phyloP scores from a whole-genome alignment of 495 filamentous ascomycete species.

The Astrothelium macrocarpum region DNA sequence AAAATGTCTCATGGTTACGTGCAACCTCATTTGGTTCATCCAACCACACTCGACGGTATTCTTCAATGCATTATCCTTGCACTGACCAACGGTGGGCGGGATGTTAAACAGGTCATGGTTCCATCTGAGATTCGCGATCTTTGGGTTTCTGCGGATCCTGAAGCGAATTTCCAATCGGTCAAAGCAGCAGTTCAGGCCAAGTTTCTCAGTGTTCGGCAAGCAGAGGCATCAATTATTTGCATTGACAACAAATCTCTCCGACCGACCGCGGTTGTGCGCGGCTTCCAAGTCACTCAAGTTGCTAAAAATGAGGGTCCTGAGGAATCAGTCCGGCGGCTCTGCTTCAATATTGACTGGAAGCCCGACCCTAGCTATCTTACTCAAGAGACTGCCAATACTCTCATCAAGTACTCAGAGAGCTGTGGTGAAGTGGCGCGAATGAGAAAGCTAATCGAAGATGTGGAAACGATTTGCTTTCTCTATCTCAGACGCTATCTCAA shows the following conservation, averaged over 20 bases:
- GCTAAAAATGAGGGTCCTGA: slow-evolving; percentile 1
- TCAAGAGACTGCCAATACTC: background rate
- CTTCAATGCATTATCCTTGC: slow-evolving; percentile 7
- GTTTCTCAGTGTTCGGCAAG: background rate
- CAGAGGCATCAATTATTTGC: background rate
- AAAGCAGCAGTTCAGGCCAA: background rate
- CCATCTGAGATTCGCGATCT: slow-evolving; percentile 2
- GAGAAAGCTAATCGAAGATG: background rate
- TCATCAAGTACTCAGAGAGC: background rate
- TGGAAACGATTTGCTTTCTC: background rate
- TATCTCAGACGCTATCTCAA: slow-evolving; percentile 2
- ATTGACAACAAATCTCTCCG: background rate
- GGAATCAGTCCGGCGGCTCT: background rate
- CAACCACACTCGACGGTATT: slow-evolving; percentile 36
- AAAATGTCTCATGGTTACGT: slow-evolving; percentile 38
- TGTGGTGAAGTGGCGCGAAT: background rate
- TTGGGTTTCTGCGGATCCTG: slow-evolving; percentile 1
- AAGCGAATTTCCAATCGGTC: background rate
- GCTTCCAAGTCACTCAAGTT: slow-evolving; percentile 3
- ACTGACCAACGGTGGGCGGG: background rate
- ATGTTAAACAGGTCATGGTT: slow-evolving; percentile 1
- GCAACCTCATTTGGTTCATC: slow-evolving; percentile 40
- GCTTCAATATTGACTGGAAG: background rate
- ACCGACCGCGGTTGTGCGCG: background rate
- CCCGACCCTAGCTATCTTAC: background rate